phyloP scores from a whole-genome alignment of 108 stramenopile species.

The Aureococcus anophagefferens region DNA sequence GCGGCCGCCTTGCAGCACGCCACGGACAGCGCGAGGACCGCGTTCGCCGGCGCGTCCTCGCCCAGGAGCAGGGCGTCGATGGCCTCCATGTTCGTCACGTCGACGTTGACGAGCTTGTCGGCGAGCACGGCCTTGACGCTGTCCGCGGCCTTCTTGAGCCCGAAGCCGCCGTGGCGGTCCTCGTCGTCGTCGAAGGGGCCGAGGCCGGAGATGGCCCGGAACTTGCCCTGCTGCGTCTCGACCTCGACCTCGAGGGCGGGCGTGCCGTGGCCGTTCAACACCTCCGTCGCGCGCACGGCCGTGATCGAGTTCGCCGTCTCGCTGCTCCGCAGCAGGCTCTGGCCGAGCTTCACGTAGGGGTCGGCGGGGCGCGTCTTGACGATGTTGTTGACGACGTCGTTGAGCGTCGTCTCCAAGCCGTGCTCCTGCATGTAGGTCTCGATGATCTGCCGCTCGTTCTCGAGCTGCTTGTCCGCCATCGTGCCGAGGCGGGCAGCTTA shows the following conservation, averaged over 20 bases:
- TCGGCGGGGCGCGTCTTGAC: constrained; percentile 24
- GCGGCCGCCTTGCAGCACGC: constrained; percentile 29
- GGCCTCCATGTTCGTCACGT: constrained; percentile 15
- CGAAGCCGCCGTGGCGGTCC: constrained; percentile 17
- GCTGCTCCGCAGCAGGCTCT: constrained; percentile 16
- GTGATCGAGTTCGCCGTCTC: constrained; percentile 18
- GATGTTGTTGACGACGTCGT: constrained; percentile 30
- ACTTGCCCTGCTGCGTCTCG: constrained; percentile 11
- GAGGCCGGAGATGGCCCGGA: constrained; percentile 6
- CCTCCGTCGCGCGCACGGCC: constrained; percentile 22
- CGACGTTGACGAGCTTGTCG: constrained; percentile 18
- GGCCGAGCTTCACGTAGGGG: constrained; percentile 22
- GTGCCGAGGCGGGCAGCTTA: too few species aligned
- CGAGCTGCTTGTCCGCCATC: too few species aligned
- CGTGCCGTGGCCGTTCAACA: constrained; percentile 15
- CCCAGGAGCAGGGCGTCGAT: constrained; percentile 17
- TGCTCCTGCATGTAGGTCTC: constrained; percentile 26
- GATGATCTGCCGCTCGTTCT: constrained; percentile 17
- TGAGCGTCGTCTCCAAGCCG: constrained; percentile 23
- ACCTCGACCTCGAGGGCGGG: constrained; percentile 37
- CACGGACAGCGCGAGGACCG: constrained; percentile 24
- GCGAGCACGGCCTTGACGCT: constrained; percentile 15
- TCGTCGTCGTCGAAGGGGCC: constrained; percentile 27
- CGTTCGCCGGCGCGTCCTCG: constrained; percentile 24
- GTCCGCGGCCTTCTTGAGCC: constrained; percentile 18